A percentile compares a stretch with the other conserved stretches of the same genome.
Evolutionary conservation across 2,329 filamentous ascomycete species (phyloP).

Genomic region (Albophoma yamanashiensis): DNA sequence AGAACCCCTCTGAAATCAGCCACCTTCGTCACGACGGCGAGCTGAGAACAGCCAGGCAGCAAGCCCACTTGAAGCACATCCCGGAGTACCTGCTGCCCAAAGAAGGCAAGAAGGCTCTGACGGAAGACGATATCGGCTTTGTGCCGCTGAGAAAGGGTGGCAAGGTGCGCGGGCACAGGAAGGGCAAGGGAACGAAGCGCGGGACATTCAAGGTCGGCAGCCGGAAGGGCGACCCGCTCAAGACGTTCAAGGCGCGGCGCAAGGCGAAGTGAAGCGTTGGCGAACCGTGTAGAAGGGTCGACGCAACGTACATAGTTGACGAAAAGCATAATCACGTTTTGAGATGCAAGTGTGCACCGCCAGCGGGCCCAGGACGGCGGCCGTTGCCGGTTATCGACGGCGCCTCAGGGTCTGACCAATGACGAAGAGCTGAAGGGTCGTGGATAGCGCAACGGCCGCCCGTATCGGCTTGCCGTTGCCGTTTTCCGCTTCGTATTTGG

Average conservation of each 20-base stretch:
- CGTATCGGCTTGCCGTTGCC: background rate
- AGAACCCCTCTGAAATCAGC: constrained; percentile 81
- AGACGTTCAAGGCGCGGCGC: constrained; percentile 66
- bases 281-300: too few relatives aligned
- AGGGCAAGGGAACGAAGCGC: constrained; percentile 20
- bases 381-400: background rate
- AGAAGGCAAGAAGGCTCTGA: constrained; percentile 60
- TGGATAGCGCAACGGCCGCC: background rate
- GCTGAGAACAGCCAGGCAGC: constrained; percentile 69
- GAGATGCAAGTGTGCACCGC: background rate
- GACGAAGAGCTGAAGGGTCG: background rate
- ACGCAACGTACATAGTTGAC: background rate
- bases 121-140: constrained; percentile 60
- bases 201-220: constrained; percentile 36
- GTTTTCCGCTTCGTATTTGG: background rate
- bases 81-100: constrained; percentile 85
- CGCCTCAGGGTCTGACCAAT: background rate
- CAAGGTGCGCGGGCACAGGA: constrained; percentile 36
- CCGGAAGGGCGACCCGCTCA: constrained; percentile 74
- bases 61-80: constrained; percentile 86
- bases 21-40: constrained; percentile 88
- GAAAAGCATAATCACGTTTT: background rate
- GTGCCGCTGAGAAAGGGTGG: constrained; percentile 54
- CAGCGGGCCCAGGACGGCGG: background rate
- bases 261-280: constrained; percentile 25